phyloP scores from a whole-genome alignment of 2,329 filamentous ascomycete species.

The Thielaviopsis cerberus region DNA sequence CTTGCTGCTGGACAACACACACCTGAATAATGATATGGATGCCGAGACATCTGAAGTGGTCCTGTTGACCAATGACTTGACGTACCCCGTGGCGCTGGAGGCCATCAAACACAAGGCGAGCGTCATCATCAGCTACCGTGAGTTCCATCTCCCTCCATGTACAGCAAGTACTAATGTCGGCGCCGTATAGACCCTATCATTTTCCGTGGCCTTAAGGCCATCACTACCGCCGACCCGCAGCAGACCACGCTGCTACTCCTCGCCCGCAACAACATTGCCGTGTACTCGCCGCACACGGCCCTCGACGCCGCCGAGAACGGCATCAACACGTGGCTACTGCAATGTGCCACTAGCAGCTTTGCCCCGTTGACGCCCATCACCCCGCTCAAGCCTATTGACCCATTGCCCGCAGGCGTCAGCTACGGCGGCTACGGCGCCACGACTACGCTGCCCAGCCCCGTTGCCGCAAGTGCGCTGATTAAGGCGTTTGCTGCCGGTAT shows the following conservation, averaged over 20 bases:
- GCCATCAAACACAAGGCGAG: conserved; percentile 60
- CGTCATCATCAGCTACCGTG: conserved; percentile 78
- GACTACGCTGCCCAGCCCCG: conserved; percentile 23
- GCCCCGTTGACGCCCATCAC: conserved; percentile 12
- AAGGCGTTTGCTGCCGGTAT: conserved; percentile 44
- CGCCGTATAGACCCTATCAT: conserved; percentile 66
- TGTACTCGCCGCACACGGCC: conserved; percentile 91
- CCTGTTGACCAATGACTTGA: conserved; percentile 68
- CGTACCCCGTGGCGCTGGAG: conserved; percentile 72
- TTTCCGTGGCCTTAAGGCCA: conserved; percentile 75
- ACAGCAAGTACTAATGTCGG: conserved; percentile 5
- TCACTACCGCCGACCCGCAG: conserved; percentile 70
- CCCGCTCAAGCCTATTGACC: conserved; percentile 26
- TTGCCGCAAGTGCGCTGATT: conserved; percentile 27
- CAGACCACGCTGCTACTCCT: conserved; percentile 70
- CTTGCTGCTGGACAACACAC: conserved; percentile 39
- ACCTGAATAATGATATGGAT: conserved; percentile 16
- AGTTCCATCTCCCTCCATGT: conserved; percentile 6
- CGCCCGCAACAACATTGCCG: conserved; percentile 71
- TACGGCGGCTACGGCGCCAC: conserved; percentile 35
- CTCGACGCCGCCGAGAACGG: conserved; percentile 73
- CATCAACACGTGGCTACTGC: conserved; percentile 84
- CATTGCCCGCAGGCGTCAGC: conserved; percentile 25
- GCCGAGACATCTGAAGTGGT: conserved; percentile 20
- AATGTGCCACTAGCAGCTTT: conserved; percentile 48